Percentiles rank a stretch among this genome's conserved stretches.
phyloP scores from a whole-genome alignment of 176 grass and related monocot species.

The barley (Hordeum vulgare) region MorexV3_pseudomolecules_assembly NC_058524.1:11998764-11999263 shows the following conservation, averaged over 20 bases:
- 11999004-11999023: neutral
- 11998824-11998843: neutral
- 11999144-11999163: neutral
- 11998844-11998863: neutral
- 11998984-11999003: neutral
- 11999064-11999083: neutral
- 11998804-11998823: neutral
- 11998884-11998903: slow-evolving; percentile 72
- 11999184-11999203: neutral
- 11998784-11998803: neutral
- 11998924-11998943: slow-evolving; percentile 81
- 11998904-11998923: slow-evolving; percentile 53
- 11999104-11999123: neutral
- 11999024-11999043: neutral
- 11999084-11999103: no score
- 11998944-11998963: slow-evolving; percentile 90
- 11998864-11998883: slow-evolving; percentile 3
- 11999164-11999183: neutral
- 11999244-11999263: no score
- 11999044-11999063: neutral
- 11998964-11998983: slow-evolving; percentile 79
- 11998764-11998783: slow-evolving; percentile 1
- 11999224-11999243: neutral
- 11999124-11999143: neutral
- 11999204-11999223: neutral